These are phyloP conservation scores for Calonectria crousiana DNA, from an alignment of 2,329 filamentous ascomycete genomes.

Conservation along the genomic window DNA sequence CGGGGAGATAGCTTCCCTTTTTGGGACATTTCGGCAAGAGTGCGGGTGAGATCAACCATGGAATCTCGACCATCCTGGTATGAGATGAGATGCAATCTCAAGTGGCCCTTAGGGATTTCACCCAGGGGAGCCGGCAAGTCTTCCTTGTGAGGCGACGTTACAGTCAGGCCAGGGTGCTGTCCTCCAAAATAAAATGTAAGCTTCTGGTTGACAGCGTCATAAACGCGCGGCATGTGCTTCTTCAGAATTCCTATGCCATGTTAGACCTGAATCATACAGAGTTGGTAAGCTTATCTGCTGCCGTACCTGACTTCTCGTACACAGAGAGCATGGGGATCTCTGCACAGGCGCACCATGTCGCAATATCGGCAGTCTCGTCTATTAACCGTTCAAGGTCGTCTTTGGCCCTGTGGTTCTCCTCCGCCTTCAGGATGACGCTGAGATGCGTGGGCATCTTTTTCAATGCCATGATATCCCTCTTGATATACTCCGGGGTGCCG, in stretches of 20 bases:
- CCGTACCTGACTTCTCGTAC: conserved; percentile 89
- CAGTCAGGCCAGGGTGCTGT: conserved; percentile 76
- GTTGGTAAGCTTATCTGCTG: not conserved
- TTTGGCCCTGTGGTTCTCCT: conserved; percentile 75
- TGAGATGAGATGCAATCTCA: conserved; percentile 82
- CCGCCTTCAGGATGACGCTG: conserved; percentile 84
- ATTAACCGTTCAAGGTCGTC: conserved; percentile 86
- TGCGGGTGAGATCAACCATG: conserved; percentile 94
- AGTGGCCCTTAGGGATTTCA: conserved; percentile 52
- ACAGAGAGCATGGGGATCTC: conserved; percentile 90
- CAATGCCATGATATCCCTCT: conserved; percentile 83
- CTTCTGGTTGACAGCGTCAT: conserved; percentile 82
- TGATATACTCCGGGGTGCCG: conserved; percentile 91
- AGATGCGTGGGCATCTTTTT: conserved; percentile 84
- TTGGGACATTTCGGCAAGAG: conserved; percentile 94
- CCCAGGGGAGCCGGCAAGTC: conserved; percentile 46
- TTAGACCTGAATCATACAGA: conserved; percentile 20
- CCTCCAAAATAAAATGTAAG: conserved; percentile 89
- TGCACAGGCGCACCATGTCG: conserved; percentile 92
- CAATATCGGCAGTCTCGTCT: conserved; percentile 90
- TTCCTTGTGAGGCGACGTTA: conserved; percentile 59
- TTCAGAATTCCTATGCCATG: conserved; percentile 80
- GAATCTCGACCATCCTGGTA: conserved; percentile 92
- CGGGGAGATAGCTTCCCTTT: conserved; percentile 82
- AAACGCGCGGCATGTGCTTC: conserved; percentile 86